A percentile compares a stretch with the other conserved stretches of the same genome.
Evolutionary conservation across 257 asterid genomes (phyloP).

Genomic region (Fraxinus pennsylvanica): DNA sequence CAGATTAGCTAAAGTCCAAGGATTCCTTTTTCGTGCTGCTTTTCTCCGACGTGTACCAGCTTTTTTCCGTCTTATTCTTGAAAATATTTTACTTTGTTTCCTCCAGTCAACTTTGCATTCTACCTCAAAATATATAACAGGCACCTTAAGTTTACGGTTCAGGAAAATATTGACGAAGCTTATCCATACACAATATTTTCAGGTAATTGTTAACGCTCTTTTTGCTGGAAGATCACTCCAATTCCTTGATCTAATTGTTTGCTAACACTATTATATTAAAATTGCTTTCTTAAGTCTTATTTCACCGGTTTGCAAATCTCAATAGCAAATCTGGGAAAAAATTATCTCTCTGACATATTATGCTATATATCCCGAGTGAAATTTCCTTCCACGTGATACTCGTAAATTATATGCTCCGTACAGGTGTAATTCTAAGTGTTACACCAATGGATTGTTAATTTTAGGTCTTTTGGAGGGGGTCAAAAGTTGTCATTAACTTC

Average conservation of each 20-base stretch:
- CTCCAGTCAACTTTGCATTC: conserved; percentile 86
- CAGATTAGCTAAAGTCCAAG: conserved; percentile 98
- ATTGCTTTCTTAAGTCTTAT: background rate
- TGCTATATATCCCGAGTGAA: background rate
- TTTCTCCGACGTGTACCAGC: conserved; percentile 95
- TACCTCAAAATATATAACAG: conserved; percentile 88
- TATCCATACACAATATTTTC: conserved; percentile 85
- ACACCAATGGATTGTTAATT: background rate
- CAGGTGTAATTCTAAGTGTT: background rate
- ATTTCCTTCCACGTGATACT: background rate
- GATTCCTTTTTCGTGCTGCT: conserved; percentile 95
- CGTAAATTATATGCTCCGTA: conserved; percentile 1
- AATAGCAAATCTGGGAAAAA: background rate
- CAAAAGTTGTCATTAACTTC: background rate
- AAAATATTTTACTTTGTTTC: conserved; percentile 86
- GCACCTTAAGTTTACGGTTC: conserved; percentile 88
- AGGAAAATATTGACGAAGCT: conserved; percentile 83
- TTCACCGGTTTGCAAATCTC: background rate
- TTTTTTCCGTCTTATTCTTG: conserved; percentile 86
- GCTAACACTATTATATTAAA: background rate
- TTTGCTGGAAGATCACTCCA: conserved; percentile 23
- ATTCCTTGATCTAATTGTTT: too few species aligned
- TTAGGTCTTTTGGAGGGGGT: background rate
- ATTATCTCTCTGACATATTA: background rate
- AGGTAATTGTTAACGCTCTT: conserved; percentile 54